Conservation (phyloP, 2,329 filamentous ascomycete genomes). For the Talaromyces sp. region DNA sequence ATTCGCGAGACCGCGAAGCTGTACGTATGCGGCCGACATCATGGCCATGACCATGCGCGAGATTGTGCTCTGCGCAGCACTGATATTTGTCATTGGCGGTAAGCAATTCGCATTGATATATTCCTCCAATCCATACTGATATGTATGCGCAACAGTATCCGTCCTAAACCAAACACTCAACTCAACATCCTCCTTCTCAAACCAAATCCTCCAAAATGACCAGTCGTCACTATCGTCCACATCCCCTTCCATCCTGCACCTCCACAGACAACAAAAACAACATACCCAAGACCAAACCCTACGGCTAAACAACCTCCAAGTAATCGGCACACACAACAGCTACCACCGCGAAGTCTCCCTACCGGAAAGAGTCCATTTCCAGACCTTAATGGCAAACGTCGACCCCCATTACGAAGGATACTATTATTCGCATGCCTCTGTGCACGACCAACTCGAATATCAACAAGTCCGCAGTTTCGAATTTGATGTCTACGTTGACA, state of each 20-base stretch:
- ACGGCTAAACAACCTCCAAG: conserved; percentile 20
- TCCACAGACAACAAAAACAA: conserved; percentile 9
- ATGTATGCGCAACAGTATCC: conserved; percentile 11
- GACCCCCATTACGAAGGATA: conserved; percentile 15
- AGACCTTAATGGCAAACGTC: conserved; percentile 14
- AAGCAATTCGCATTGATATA: background rate
- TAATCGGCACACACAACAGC: conserved; percentile 21
- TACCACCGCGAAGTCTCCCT: conserved; percentile 21
- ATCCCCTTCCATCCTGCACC: background rate
- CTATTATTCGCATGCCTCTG: conserved; percentile 21
- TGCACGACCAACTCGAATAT: conserved; percentile 20
- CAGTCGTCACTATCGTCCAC: background rate
- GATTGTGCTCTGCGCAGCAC: conserved; percentile 18
- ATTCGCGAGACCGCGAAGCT: background rate
- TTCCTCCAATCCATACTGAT: background rate
- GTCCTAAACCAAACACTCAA: conserved; percentile 19
- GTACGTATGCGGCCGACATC: background rate
- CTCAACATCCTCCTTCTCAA: conserved; percentile 9
- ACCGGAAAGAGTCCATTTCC: conserved; percentile 16
- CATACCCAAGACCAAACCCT: conserved; percentile 8
- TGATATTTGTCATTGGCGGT: conserved; percentile 21
- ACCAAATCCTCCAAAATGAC: background rate
- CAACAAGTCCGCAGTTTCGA: conserved; percentile 20
- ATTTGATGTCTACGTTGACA: conserved; percentile 19
- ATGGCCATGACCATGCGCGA: conserved; percentile 21